A percentile compares a stretch with the other conserved stretches of the same genome.
Evolutionary conservation across 768 basidiomycete genomes (phyloP).

Genomic region (Erythrobasidium yunnanense): DNA sequence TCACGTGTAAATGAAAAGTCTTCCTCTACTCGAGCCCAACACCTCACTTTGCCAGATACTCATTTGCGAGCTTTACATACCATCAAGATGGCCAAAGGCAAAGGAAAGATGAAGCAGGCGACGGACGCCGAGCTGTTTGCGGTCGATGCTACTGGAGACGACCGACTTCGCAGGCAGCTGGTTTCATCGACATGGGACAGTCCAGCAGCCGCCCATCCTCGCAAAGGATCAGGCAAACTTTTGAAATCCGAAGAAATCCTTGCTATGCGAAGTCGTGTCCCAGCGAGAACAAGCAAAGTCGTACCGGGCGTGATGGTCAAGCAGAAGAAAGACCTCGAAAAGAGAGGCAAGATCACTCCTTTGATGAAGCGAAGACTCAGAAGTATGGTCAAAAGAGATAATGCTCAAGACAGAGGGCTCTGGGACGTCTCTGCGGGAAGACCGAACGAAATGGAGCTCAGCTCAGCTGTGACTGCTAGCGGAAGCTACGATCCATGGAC

Average conservation of each 20-base stretch:
- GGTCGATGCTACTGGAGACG: constrained; percentile 22
- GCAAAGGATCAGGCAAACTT: constrained; percentile 28
- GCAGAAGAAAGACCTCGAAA: constrained; percentile 30
- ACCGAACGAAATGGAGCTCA: not conserved
- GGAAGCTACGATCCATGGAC: constrained; percentile 35
- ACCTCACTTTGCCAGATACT: no score
- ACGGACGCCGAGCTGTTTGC: constrained; percentile 21
- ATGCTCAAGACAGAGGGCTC: constrained; percentile 24
- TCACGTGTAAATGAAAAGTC: no score
- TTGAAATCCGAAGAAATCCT: constrained; percentile 34
- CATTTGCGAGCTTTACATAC: no score
- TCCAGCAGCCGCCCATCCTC: constrained; percentile 18
- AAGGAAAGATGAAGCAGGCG: constrained; percentile 19
- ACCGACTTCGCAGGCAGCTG: constrained; percentile 1
- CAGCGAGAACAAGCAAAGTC: constrained; percentile 25
- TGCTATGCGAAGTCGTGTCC: constrained; percentile 31
- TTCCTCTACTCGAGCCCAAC: no score
- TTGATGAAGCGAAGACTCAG: constrained; percentile 27
- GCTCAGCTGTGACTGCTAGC: constrained; percentile 16
- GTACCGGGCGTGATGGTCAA: constrained; percentile 18
- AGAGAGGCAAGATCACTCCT: constrained; percentile 32
- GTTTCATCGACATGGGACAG: constrained; percentile 24
- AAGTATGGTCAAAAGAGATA: constrained; percentile 30
- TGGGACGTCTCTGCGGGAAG: constrained; percentile 30
- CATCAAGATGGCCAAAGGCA: constrained; percentile 23